A percentile compares a stretch with the other conserved stretches of the same genome.
These are phyloP conservation scores for Iris macrosiphon DNA, from an alignment of 106 monocot genomes.

Conservation along the genomic window DNA sequence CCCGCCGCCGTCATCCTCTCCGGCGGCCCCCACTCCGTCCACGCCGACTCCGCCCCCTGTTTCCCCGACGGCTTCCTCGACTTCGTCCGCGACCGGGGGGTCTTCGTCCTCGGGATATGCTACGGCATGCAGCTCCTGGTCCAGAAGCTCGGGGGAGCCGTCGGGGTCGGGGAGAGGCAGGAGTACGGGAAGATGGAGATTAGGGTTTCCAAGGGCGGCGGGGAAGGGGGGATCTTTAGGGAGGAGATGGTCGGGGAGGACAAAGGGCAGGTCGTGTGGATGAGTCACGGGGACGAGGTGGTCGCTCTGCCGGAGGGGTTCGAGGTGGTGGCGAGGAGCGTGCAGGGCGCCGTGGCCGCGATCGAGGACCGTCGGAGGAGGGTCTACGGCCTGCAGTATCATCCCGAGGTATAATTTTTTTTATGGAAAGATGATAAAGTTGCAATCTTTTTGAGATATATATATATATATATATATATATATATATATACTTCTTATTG, in stretches of 20 bases:
- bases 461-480: too few relatives aligned
- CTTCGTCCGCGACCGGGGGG: conserved; percentile 50
- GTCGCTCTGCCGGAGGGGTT: conserved; percentile 77
- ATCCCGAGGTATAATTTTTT: conserved; percentile 82
- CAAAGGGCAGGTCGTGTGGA: conserved; percentile 78
- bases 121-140: conserved; percentile 97
- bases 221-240: conserved; percentile 33
- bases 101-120: conserved; percentile 79
- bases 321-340: conserved; percentile 64
- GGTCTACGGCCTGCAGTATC: conserved; percentile 87
- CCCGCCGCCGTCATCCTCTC: conserved; percentile 75
- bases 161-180: conserved; percentile 63
- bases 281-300: conserved; percentile 97
- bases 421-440: too few relatives aligned
- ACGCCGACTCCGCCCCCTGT: conserved; percentile 52
- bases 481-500: too few relatives aligned
- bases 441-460: too few relatives aligned
- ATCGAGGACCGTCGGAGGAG: conserved; percentile 49
- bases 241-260: too few relatives aligned
- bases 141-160: conserved; percentile 82
- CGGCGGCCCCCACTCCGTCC: conserved; percentile 95
- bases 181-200: conserved; percentile 98
- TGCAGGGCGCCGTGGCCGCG: conserved; percentile 67
- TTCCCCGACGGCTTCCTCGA: conserved; percentile 81
- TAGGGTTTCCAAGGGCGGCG: conserved; percentile 16